These are phyloP conservation scores for Casuarina cunninghamiana DNA, from an alignment of 306 rosid species.

Conservation along the genomic window DNA sequence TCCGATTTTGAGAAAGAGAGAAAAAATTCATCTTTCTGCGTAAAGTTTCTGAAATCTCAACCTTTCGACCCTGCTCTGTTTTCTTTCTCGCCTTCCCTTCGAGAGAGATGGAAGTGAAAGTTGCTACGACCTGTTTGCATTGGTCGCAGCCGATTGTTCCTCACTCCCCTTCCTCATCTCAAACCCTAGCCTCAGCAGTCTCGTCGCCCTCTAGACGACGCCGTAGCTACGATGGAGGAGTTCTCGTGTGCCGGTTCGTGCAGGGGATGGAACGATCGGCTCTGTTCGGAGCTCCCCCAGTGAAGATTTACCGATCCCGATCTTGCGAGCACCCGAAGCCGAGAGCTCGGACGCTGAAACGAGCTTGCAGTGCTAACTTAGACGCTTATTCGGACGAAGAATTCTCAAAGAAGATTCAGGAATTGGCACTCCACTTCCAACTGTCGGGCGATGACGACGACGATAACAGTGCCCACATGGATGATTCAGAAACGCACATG, in stretches of 20 bases:
- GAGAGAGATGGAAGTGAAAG: slow-evolving; percentile 51
- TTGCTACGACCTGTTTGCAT: slow-evolving; percentile 57
- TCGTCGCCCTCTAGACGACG: slow-evolving; percentile 52
- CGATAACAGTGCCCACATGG: slow-evolving; percentile 12
- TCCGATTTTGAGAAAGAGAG: neutral
- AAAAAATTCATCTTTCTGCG: slow-evolving; percentile 19
- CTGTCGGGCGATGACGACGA: slow-evolving; percentile 23
- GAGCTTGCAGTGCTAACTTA: slow-evolving; percentile 62
- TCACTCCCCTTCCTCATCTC: slow-evolving; percentile 60
- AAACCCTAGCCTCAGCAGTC: slow-evolving; percentile 53
- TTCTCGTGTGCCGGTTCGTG: slow-evolving; percentile 35
- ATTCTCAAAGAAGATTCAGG: slow-evolving; percentile 71
- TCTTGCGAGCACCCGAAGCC: slow-evolving; percentile 35
- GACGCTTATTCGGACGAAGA: slow-evolving; percentile 77
- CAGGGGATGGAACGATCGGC: slow-evolving; percentile 41
- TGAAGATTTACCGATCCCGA: slow-evolving; percentile 41
- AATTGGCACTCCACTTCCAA: slow-evolving; percentile 66
- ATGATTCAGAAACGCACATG: slow-evolving; percentile 33
- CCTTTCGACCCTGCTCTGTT: neutral
- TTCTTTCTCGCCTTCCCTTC: neutral
- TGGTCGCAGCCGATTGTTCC: slow-evolving; percentile 61
- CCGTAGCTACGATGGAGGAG: slow-evolving; percentile 31
- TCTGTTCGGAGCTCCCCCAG: slow-evolving; percentile 35
- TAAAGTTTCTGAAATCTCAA: neutral
- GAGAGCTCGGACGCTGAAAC: slow-evolving; percentile 25